Percentiles rank a stretch among this genome's conserved stretches.
Conservation (phyloP, 78 protist genomes). For the Salpingoeca rosetta region DNA sequence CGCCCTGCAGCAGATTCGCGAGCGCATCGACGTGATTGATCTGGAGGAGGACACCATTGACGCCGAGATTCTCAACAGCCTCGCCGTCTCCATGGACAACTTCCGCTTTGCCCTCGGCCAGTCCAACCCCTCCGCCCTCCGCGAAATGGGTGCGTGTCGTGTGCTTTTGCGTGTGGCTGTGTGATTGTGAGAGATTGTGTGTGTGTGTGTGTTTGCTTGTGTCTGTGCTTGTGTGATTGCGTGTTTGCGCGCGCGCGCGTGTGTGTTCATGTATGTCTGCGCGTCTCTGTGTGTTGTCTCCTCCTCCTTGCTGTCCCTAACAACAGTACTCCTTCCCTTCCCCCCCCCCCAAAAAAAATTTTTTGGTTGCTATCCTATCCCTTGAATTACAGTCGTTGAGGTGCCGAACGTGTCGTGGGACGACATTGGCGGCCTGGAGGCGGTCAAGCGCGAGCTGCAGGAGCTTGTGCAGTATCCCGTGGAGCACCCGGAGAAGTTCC, state of each 20-base stretch:
- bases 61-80: constrained; percentile 92
- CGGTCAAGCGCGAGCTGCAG: constrained; percentile 49
- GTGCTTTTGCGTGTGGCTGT: too few relatives aligned
- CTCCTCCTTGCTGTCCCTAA: too few relatives aligned
- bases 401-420: constrained; percentile 99
- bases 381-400: constrained; percentile 96
- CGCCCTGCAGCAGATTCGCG: constrained; percentile 98
- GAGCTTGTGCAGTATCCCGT: constrained; percentile 98
- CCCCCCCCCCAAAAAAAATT: too few relatives aligned
- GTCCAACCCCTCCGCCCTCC: constrained; percentile 97
- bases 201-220: too few relatives aligned
- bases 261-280: too few relatives aligned
- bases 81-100: constrained; percentile 92
- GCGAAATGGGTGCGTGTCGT: too few relatives aligned
- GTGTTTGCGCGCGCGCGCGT: too few relatives aligned
- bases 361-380: too few relatives aligned
- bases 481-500: constrained; percentile 98
- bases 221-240: too few relatives aligned
- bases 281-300: too few relatives aligned
- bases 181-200: too few relatives aligned
- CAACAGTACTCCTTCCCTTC: too few relatives aligned
- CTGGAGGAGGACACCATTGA: constrained; percentile 97
- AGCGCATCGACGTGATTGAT: constrained; percentile 99
- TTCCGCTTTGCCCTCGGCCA: constrained; percentile 62
- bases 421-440: constrained; percentile 99